These are phyloP conservation scores for Globisporangium middletonii DNA, from an alignment of 352 stramenopile species.

Conservation along the genomic window DNA sequence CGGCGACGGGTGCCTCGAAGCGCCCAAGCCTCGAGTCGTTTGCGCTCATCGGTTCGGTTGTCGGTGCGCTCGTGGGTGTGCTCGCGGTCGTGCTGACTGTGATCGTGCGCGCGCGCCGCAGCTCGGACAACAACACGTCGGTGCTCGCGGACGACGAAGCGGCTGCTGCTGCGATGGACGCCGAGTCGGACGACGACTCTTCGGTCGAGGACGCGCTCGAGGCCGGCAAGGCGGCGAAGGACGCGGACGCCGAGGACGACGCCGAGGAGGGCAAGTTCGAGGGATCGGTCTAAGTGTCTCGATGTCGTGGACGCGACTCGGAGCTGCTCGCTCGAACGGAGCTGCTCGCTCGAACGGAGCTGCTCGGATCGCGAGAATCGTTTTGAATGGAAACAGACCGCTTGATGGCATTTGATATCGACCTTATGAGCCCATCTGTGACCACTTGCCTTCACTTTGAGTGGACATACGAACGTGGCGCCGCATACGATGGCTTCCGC, in stretches of 20 bases:
- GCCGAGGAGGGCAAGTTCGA: constrained; percentile 49
- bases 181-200: constrained; percentile 25
- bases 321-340: too few species aligned
- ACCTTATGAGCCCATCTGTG: not conserved
- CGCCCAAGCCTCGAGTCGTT: constrained; percentile 11
- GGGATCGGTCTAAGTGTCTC: constrained; percentile 34
- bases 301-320: not conserved
- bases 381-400: not conserved
- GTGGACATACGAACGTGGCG: not conserved
- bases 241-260: constrained; percentile 19
- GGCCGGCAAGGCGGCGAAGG: constrained; percentile 21
- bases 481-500: constrained; percentile 15
- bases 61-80: constrained; percentile 15
- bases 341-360: too few species aligned
- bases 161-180: constrained; percentile 28
- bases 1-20: constrained; percentile 14
- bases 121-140: constrained; percentile 13
- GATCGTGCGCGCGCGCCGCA: constrained; percentile 20
- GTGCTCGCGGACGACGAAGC: constrained; percentile 29
- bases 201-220: constrained; percentile 31
- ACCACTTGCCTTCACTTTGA: not conserved
- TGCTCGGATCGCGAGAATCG: not conserved
- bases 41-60: constrained; percentile 13
- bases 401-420: too few species aligned
- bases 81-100: constrained; percentile 16